These are phyloP conservation scores for Dryas octopetala DNA, from an alignment of 306 rosid species.

Conservation along the genomic window DNA sequence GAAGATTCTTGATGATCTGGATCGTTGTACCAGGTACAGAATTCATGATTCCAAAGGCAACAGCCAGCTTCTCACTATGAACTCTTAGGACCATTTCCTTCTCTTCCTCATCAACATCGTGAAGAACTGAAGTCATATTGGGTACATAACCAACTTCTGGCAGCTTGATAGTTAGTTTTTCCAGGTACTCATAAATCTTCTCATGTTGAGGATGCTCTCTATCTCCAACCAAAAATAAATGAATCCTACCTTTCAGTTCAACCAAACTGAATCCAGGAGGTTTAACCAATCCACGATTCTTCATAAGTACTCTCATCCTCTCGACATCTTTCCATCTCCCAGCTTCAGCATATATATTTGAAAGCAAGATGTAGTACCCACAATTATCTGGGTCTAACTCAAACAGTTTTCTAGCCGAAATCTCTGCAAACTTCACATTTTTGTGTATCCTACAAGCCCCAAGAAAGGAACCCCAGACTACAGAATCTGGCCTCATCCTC, in stretches of 20 bases:
- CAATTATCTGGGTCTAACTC: conserved; percentile 70
- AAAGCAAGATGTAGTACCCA: conserved; percentile 74
- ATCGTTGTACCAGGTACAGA: conserved; percentile 60
- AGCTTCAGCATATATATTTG: conserved; percentile 76
- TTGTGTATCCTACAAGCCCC: conserved; percentile 75
- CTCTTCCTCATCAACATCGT: conserved; percentile 79
- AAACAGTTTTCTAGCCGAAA: conserved; percentile 59
- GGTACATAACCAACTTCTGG: conserved; percentile 64
- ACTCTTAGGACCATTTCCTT: conserved; percentile 67
- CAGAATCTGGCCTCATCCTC: conserved; percentile 65
- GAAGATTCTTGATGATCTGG: conserved; percentile 65
- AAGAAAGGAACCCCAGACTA: conserved; percentile 80
- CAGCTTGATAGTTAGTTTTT: conserved; percentile 51
- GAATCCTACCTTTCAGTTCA: conserved; percentile 69
- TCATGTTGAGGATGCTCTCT: conserved; percentile 71
- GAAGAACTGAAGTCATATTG: conserved; percentile 59
- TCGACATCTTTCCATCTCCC: conserved; percentile 77
- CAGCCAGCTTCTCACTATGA: conserved; percentile 85
- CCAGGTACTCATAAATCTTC: conserved; percentile 58
- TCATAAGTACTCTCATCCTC: conserved; percentile 64
- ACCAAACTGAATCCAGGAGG: conserved; percentile 77
- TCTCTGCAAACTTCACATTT: conserved; percentile 68
- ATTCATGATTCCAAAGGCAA: conserved; percentile 69
- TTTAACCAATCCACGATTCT: conserved; percentile 59
- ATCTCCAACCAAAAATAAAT: conserved; percentile 72